These are phyloP conservation scores for Trematosphaeria pertusa DNA, from an alignment of 2,329 filamentous ascomycete species.

Conservation along the genomic window DNA sequence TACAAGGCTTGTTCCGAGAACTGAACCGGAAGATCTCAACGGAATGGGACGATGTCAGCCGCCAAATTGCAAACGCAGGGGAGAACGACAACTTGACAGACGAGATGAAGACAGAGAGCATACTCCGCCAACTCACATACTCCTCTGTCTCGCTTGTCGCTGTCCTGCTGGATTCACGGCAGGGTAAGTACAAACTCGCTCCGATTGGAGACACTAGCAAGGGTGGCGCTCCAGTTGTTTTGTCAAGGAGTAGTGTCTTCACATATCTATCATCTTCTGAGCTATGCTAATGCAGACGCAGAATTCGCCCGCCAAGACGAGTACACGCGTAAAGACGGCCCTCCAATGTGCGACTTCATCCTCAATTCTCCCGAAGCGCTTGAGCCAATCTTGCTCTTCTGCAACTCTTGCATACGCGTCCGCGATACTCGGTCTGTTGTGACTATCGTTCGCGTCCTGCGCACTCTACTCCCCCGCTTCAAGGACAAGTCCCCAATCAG, in stretches of 20 bases:
- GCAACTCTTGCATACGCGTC: constrained; percentile 87
- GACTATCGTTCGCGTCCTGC: constrained; percentile 84
- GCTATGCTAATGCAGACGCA: constrained; percentile 14
- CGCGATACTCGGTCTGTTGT: constrained; percentile 87
- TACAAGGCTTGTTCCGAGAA: constrained; percentile 82
- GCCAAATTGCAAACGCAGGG: constrained; percentile 65
- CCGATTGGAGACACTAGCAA: too few species aligned
- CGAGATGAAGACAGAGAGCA: constrained; percentile 98
- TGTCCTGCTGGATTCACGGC: constrained; percentile 77
- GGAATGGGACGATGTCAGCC: constrained; percentile 81
- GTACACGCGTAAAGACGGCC: constrained; percentile 54
- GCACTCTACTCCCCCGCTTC: constrained; percentile 84
- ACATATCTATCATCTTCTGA: not conserved
- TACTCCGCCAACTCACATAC: constrained; percentile 89
- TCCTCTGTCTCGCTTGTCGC: constrained; percentile 91
- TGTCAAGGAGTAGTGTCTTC: too few species aligned
- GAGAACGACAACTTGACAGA: constrained; percentile 81
- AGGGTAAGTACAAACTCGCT: constrained; percentile 28
- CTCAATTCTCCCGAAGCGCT: constrained; percentile 79
- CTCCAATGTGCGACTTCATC: constrained; percentile 81
- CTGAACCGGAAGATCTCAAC: constrained; percentile 85
- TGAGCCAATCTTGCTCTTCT: constrained; percentile 89
- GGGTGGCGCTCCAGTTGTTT: too few species aligned
- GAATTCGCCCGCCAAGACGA: constrained; percentile 41
- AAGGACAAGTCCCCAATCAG: constrained; percentile 65